Evolutionary conservation across 1,284 basidiomycete genomes (phyloP), one percentile per base, ranked within the genome.

Genomic region (Anthracocystis panici-leucophaei): DNA sequence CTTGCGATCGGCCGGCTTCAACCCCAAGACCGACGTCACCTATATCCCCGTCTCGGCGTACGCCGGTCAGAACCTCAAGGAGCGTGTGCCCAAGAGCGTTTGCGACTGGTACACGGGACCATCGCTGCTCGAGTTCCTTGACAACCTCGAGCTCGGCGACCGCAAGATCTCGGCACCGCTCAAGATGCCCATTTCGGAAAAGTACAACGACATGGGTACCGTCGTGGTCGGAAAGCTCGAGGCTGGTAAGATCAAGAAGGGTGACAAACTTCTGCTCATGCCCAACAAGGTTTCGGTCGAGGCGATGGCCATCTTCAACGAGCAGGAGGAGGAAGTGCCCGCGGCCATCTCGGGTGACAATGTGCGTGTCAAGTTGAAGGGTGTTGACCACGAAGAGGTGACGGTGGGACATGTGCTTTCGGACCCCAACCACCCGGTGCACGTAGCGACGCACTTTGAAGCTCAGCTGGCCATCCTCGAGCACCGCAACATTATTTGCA

Each of bases 181-280:
- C 61, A 83, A 83, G 75, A 81, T 85, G 80, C 83, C 83, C 52
- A 79, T 85, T 55, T 78, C 73, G 44, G 83, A 85, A 61, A 84
- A 84, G 80, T 85, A 85, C 76, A 80, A 76, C 58, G 83, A 84
- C 62, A 85, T 85, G 82, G 83, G 83, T 41, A 85, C 83, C 6
- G 77, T 84, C 48, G 76, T 84, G 5, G 83, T 85, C 16, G 83
- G 83, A 49, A 84, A 84, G 76, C 73, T 85, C 31, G 83, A 85
- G 74, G 75, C 79, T 11, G 83, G 83, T 29, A 80, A 77, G 67
- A 75, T 85, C 61, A 75, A 76, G 60, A 78, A 79, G 66, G 83
- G 83, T 44, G 82, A 83, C 48, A 48, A 58, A 31, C 63, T 84
- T 7, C 23, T 83, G 35, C 65, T 85, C 21, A 84, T 84, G 82